Conservation (phyloP, 1,139 yeast species). For the Starmera stellimalicola region DNA sequence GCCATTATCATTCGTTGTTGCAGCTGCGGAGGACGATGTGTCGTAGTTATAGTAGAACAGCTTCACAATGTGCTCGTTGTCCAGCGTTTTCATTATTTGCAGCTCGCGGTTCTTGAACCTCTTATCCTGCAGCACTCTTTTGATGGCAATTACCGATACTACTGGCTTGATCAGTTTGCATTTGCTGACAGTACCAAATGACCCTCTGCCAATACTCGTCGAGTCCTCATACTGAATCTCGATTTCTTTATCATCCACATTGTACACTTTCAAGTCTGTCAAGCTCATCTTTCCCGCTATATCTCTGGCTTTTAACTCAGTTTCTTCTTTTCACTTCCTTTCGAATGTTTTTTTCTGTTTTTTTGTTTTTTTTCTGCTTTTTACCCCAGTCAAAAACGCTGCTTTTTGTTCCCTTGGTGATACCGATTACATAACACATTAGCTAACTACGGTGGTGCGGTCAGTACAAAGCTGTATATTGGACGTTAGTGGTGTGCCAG, state of each 20-base stretch:
- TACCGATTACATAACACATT: too few species aligned
- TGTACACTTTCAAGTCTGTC: conserved; percentile 8
- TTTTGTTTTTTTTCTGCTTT: too few species aligned
- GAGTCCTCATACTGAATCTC: conserved; percentile 27
- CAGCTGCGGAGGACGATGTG: conserved; percentile 20
- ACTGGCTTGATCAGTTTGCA: conserved; percentile 70
- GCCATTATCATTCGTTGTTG: not conserved
- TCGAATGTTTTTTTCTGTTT: too few species aligned
- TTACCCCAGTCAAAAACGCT: too few species aligned
- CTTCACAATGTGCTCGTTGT: conserved; percentile 80
- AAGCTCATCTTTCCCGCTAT: not conserved
- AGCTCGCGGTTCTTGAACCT: conserved; percentile 94
- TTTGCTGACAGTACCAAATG: conserved; percentile 93
- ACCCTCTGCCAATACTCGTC: conserved; percentile 91
- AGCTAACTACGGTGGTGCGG: too few species aligned
- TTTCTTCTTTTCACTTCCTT: too few species aligned
- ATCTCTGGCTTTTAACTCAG: too few species aligned
- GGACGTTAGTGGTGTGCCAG: too few species aligned
- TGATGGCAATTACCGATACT: conserved; percentile 76
- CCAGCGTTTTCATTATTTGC: conserved; percentile 84
- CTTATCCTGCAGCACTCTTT: conserved; percentile 88
- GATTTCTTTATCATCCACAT: conserved; percentile 16
- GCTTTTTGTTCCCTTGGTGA: too few species aligned
- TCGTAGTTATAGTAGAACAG: conserved; percentile 85
- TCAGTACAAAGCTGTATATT: too few species aligned